Percentiles rank a stretch among this genome's conserved stretches.
phyloP scores from a whole-genome alignment of 208 protist genomes.

The Trypanosoma platydactyli region DNA sequence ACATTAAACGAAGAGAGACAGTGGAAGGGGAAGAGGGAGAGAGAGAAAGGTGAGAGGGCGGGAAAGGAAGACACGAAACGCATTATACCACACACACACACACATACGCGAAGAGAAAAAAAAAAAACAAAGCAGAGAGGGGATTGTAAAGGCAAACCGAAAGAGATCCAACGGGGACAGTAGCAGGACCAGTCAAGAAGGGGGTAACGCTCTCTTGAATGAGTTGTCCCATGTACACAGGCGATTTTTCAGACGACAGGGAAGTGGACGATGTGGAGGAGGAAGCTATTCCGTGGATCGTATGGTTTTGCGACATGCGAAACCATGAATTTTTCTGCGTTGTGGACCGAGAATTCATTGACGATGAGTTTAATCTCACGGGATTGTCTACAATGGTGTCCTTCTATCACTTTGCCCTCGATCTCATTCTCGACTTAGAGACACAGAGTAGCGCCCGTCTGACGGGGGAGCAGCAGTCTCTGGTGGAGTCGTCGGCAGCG shows the following conservation, averaged over 20 bases:
- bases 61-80: no score
- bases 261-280: slow-evolving; percentile 80
- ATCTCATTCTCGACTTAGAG: slow-evolving; percentile 97
- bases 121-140: slow-evolving; percentile 1
- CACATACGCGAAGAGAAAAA: no score
- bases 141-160: neutral
- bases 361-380: slow-evolving; percentile 99
- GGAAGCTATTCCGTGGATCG: slow-evolving; percentile 95
- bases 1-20: neutral
- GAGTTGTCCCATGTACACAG: slow-evolving; percentile 22
- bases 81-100: no score
- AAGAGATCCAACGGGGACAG: neutral
- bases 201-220: neutral
- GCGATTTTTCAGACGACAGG: slow-evolving; percentile 46
- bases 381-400: slow-evolving; percentile 94
- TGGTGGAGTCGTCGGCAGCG: slow-evolving; percentile 95
- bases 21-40: neutral
- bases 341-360: slow-evolving; percentile 97
- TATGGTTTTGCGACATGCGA: slow-evolving; percentile 97
- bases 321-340: slow-evolving; percentile 98
- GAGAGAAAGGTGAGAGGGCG: neutral
- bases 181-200: neutral
- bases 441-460: slow-evolving; percentile 89
- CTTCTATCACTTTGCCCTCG: slow-evolving; percentile 97
- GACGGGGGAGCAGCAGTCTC: slow-evolving; percentile 95